phyloP scores from a whole-genome alignment of 768 basidiomycete genomes.

The Fomitopsis serialis region DNA sequence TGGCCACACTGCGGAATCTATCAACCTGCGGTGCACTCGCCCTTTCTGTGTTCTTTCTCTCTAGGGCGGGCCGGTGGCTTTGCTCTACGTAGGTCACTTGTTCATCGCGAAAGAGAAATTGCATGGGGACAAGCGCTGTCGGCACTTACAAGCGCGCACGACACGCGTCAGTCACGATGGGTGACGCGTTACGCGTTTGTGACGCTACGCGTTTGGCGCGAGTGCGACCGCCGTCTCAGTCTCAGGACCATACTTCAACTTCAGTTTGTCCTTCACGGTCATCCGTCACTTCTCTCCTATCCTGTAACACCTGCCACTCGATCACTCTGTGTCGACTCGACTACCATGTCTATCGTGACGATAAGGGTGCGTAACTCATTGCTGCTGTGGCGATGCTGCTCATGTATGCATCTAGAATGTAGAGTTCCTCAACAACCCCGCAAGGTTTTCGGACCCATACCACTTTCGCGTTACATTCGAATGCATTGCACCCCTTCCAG shows the following conservation, averaged over 20 bases:
- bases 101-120: too few species aligned
- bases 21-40: too few species aligned
- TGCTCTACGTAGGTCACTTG: too few species aligned
- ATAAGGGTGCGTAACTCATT: conserved; percentile 45
- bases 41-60: too few species aligned
- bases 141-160: too few species aligned
- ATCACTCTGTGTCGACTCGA: background rate
- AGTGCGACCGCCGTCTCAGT: background rate
- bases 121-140: too few species aligned
- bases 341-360: conserved; percentile 67
- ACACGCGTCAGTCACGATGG: background rate
- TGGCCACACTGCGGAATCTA: too few species aligned
- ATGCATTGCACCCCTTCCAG: conserved; percentile 85
- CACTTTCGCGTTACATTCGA: conserved; percentile 95
- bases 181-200: conserved; percentile 8
- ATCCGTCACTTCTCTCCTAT: too few species aligned
- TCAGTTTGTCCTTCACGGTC: too few species aligned
- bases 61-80: too few species aligned
- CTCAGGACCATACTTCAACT: background rate
- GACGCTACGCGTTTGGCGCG: conserved; percentile 11
- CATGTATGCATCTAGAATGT: conserved; percentile 52
- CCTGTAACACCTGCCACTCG: background rate
- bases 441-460: conserved; percentile 87
- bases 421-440: conserved; percentile 90
- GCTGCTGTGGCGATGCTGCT: background rate